A percentile compares a stretch with the other conserved stretches of the same genome.
Evolutionary conservation across 2,329 filamentous ascomycete species (phyloP).

Genomic region (Aspergillus flavus): DNA sequence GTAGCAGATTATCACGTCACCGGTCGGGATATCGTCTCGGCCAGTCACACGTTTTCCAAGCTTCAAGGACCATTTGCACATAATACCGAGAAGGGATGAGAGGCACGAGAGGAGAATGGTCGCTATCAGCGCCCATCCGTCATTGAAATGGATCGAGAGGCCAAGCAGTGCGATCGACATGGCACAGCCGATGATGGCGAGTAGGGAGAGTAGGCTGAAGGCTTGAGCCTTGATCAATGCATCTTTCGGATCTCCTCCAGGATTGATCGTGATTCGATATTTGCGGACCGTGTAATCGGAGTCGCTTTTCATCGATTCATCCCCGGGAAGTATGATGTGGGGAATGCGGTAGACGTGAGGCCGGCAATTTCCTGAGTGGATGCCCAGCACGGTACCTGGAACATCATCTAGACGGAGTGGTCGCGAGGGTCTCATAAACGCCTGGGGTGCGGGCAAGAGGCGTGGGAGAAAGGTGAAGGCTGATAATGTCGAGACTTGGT

Average conservation of each 20-base stretch:
- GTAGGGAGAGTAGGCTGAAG: neutral
- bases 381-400: constrained; percentile 59
- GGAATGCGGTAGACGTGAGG: constrained; percentile 8
- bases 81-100: constrained; percentile 2
- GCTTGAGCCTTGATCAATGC: neutral
- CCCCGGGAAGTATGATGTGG: constrained; percentile 4
- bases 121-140: constrained; percentile 8
- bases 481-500: constrained; percentile 62
- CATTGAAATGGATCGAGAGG: constrained; percentile 7
- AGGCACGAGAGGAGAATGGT: constrained; percentile 7
- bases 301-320: constrained; percentile 47
- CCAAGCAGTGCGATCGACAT: constrained; percentile 8
- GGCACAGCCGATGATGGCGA: constrained; percentile 2
- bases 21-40: constrained; percentile 50
- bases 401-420: constrained; percentile 60
- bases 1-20: constrained; percentile 64
- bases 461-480: constrained; percentile 61
- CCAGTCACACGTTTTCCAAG: constrained; percentile 55
- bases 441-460: constrained; percentile 64
- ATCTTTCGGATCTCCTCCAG: neutral
- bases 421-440: constrained; percentile 59
- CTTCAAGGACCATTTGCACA: constrained; percentile 53
- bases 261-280: neutral
- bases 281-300: constrained; percentile 59
- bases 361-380: constrained; percentile 55